Base-by-base conservation (phyloP, 2,329 filamentous ascomycete species). In the Calonectria pteridis region DNA sequence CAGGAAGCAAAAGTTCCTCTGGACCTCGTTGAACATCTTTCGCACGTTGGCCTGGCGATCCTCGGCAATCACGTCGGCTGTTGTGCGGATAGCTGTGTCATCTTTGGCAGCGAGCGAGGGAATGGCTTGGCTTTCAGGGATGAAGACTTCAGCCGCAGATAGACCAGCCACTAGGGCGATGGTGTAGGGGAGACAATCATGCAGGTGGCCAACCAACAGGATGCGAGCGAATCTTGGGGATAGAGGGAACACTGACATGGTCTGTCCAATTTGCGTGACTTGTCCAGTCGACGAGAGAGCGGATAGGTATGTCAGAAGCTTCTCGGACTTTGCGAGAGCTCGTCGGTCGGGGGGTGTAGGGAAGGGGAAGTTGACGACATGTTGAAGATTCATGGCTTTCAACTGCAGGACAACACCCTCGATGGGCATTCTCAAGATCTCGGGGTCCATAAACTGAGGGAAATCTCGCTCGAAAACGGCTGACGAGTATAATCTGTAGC, bases 391-490 rank as follows among this genome's bases (percentile, higher is more conserved):
- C 94, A 99, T 98, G 65, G 94, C 92, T 87, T 98, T 99, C 79
- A 99, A 91, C 83, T 98, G 96, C 46, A 99, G 87, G 1, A 98
- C 96, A 4, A 98, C 91, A 23, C 94, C 95, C 84, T 99, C 97
- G 33, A 98, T 95, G 0, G 97, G 96, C 85, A 97, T 98, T 29
- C 96, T 91, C 62, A 97, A 85, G 49, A 99, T 93, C 84, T 99
- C 97, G 0, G 97, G 96, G 29, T 96, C 93, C 0, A 94, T 92
- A 80, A 97, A 98, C 76, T 96, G 91, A 29, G 92, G 88, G 77
- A 99, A 98, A 78, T 97, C 95, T 71, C 95, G 90, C 84, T 97
- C 97, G 80, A 94, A 99, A 0, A 99, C 94, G 0, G 97, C 97
- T 16, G 95, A 98, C 0, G 96, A 98, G 85, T 98, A 99, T 6